phyloP scores from a whole-genome alignment of 805 yeast genomes.

The Metschnikowia chrysomelidarum region DNA sequence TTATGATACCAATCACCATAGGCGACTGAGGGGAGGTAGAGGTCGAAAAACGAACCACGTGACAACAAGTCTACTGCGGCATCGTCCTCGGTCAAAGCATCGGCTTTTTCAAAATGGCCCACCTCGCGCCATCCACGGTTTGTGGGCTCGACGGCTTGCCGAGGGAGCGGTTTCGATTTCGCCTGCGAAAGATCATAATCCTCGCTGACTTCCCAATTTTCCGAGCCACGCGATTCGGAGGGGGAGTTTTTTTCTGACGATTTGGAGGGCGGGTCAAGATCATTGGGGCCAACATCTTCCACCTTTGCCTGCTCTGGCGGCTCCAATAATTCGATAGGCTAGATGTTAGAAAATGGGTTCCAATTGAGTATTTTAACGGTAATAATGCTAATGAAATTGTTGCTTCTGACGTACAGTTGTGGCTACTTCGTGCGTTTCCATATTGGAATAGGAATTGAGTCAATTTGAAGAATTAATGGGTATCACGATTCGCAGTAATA shows the following conservation, averaged over 20 bases:
- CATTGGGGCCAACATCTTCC: constrained; percentile 14
- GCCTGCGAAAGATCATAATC: constrained; percentile 35
- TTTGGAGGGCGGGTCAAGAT: constrained; percentile 5
- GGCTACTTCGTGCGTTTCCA: constrained; percentile 15
- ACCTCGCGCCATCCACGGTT: constrained; percentile 94
- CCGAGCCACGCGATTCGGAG: constrained; percentile 12
- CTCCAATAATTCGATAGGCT: constrained; percentile 35
- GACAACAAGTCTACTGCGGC: constrained; percentile 68
- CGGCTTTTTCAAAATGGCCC: constrained; percentile 78
- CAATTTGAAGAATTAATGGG: too few relatives aligned
- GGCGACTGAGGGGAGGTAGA: constrained; percentile 66
- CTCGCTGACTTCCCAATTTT: constrained; percentile 34
- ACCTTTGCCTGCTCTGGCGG: constrained; percentile 30
- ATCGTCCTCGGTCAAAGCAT: constrained; percentile 63
- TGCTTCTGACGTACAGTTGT: constrained; percentile 15
- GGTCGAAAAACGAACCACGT: constrained; percentile 71
- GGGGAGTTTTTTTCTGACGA: constrained; percentile 4
- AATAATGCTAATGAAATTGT: neutral
- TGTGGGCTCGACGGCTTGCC: constrained; percentile 60
- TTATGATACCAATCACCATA: constrained; percentile 98
- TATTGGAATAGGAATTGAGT: constrained; percentile 1
- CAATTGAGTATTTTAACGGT: neutral
- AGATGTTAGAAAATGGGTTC: constrained; percentile 21
- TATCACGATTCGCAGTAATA: too few relatives aligned
- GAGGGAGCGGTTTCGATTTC: constrained; percentile 38